phyloP scores from a whole-genome alignment of 495 filamentous ascomycete species.

The Tuber brumale region DNA sequence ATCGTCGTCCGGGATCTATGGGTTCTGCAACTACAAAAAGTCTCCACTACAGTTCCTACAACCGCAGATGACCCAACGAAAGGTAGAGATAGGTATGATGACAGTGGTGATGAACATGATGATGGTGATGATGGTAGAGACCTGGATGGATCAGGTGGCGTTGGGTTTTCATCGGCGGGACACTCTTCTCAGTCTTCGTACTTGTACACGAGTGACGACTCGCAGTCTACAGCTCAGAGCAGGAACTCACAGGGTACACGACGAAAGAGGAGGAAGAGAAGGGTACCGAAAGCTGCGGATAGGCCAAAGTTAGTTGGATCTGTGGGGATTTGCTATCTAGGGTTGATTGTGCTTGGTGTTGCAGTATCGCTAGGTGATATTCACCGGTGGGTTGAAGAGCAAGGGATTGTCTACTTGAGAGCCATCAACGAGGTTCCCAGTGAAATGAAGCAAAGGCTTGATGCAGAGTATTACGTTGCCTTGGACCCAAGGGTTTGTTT shows the following conservation, averaged over 20 bases:
- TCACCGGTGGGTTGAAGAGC: constrained; percentile 47
- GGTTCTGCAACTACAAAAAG: constrained; percentile 54
- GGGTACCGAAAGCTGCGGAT: constrained; percentile 33
- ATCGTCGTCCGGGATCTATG: constrained; percentile 61
- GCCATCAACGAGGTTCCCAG: constrained; percentile 53
- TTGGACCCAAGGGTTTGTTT: constrained; percentile 53
- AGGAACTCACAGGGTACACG: constrained; percentile 6
- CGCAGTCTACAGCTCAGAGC: constrained; percentile 24
- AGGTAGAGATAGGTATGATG: background rate
- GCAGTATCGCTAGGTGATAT: constrained; percentile 60
- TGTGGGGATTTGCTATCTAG: constrained; percentile 62
- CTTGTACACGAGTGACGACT: constrained; percentile 36
- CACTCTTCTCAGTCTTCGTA: constrained; percentile 32
- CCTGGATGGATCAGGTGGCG: constrained; percentile 12
- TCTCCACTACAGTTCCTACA: constrained; percentile 22
- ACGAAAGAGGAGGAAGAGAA: constrained; percentile 23
- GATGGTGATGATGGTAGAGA: constrained; percentile 3
- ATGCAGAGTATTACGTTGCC: constrained; percentile 52
- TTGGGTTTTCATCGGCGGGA: constrained; percentile 26
- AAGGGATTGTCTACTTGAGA: constrained; percentile 43
- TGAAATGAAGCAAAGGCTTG: constrained; percentile 60
- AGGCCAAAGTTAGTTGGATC: constrained; percentile 58
- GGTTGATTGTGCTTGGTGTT: constrained; percentile 56
- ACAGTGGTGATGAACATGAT: constrained; percentile 11
- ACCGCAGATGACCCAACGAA: constrained; percentile 10